Conservation (phyloP, 2,329 filamentous ascomycete genomes). For the Venturia pyrina region DNA sequence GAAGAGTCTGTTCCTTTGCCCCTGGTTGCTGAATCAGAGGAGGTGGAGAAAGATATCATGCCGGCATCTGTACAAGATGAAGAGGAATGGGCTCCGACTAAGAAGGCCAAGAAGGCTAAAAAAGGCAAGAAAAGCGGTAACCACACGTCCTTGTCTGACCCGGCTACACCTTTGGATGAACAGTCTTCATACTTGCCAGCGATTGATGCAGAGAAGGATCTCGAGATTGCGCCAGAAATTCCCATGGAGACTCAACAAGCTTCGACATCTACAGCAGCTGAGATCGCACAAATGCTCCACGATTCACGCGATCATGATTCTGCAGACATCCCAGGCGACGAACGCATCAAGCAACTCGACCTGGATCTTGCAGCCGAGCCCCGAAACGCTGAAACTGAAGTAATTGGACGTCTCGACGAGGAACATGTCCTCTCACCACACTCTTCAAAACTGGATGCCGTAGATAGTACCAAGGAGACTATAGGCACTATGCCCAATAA, state of each 20-base stretch:
- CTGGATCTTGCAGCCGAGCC: not conserved
- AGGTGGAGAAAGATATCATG: not conserved
- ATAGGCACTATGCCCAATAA: not conserved
- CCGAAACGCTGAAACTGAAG: not conserved
- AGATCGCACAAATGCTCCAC: conserved; percentile 5
- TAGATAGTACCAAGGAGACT: not conserved
- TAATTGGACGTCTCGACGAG: not conserved
- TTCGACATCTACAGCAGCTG: conserved; percentile 6
- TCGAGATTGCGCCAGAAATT: not conserved
- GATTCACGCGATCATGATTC: not conserved
- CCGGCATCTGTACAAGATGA: not conserved
- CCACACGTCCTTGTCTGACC: not conserved
- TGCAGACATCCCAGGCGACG: not conserved
- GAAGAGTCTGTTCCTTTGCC: not conserved
- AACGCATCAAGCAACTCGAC: not conserved
- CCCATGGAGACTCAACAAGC: not conserved
- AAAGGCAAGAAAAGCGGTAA: conserved; percentile 9
- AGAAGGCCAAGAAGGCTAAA: conserved; percentile 7
- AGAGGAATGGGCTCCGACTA: not conserved
- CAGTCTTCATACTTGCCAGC: not conserved
- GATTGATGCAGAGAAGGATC: not conserved
- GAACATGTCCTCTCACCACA: not conserved
- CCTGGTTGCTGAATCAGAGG: not conserved
- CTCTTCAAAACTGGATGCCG: not conserved
- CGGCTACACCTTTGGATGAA: not conserved